Conservation (phyloP, 2,329 filamentous ascomycete species). For the Hypocrella siamensis region DNA sequence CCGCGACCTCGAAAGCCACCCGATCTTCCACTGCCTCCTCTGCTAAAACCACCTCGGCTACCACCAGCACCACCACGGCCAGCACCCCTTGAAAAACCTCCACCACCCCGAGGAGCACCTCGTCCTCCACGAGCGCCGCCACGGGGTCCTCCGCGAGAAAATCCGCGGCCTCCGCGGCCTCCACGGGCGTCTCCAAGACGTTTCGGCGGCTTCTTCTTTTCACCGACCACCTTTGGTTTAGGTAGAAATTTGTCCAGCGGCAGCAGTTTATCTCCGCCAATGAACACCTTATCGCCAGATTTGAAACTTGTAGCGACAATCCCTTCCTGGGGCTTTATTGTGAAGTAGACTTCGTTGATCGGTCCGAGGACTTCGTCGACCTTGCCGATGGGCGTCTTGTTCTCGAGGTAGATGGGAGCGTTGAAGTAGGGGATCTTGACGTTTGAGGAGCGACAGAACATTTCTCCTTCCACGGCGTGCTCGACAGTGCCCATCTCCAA, state of each 20-base stretch:
- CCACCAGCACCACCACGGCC: conserved; percentile 6
- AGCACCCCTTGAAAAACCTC: conserved; percentile 14
- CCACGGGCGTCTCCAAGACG: conserved; percentile 39
- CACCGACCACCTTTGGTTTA: conserved; percentile 67
- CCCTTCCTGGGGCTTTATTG: conserved; percentile 90
- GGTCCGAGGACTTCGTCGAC: conserved; percentile 96
- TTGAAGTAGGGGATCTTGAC: conserved; percentile 98
- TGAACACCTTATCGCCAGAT: conserved; percentile 92
- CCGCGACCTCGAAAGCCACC: conserved; percentile 8
- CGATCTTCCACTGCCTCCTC: conserved; percentile 6
- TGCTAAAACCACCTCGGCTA: conserved; percentile 8
- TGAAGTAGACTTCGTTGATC: conserved; percentile 97
- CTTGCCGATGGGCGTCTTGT: conserved; percentile 93
- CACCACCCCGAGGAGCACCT: conserved; percentile 10
- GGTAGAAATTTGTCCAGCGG: conserved; percentile 93
- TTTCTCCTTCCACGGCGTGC: conserved; percentile 92
- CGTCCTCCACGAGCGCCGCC: conserved; percentile 15
- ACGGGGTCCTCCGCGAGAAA: conserved; percentile 7
- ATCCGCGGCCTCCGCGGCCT: conserved; percentile 3
- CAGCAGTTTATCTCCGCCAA: conserved; percentile 83
- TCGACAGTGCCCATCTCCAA: conserved; percentile 82
- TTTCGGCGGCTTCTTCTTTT: conserved; percentile 41
- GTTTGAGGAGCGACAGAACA: conserved; percentile 93
- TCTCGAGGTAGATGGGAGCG: conserved; percentile 96
- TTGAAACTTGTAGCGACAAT: conserved; percentile 94